Evolutionary conservation across 2,329 filamentous ascomycete species (phyloP), one percentile per base, ranked within the genome.

Genomic region (Pseudogymnoascus destructans): DNA sequence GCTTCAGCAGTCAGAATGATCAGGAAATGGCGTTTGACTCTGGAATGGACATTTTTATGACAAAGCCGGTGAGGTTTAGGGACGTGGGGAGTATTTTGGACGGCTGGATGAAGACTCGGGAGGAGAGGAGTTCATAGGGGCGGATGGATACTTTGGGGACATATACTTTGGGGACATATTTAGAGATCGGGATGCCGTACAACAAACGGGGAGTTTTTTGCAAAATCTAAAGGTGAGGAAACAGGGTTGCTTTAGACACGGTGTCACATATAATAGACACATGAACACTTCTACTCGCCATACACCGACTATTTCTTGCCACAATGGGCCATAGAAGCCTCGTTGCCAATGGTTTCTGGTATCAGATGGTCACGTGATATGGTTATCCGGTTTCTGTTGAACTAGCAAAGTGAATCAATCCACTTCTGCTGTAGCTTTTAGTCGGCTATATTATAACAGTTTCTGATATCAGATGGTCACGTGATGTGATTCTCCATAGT

Each of bases 21-120:
- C 71, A 74, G 57, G 69, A 73, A 23, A 73, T 77, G 62, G 77
- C 77, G 0, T 72, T 76, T 57, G 73, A 73, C 0, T 77, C 74
- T 27, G 79, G 79, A 0, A 69, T 80, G 4, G 77, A 81, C 58
- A 60, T 79, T 8, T 80, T 79, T 56, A 64, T 80, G 17, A 78
- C 77, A 11, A 79, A 79, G 65, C 77, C 77, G 0, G 73, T 79
- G 54, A 57, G 61, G 36, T 65, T 66, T 59, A 35, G 55, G 21
- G 62, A 64, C 33, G 61, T 65, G 7, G 62, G 62, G 2, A 63
- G 38, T 25, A 64, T 65, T 36, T 25, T 65, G 35, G 61, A 65
- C 11, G 61, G 61, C 0, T 65, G 63, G 62, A 57, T 59, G 32
- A 57, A 57, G 35, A 59, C 13, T 30, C 19, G 52, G 2, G 56